Conservation (phyloP, 768 basidiomycete species). For the Termitomyces sp. region DNA sequence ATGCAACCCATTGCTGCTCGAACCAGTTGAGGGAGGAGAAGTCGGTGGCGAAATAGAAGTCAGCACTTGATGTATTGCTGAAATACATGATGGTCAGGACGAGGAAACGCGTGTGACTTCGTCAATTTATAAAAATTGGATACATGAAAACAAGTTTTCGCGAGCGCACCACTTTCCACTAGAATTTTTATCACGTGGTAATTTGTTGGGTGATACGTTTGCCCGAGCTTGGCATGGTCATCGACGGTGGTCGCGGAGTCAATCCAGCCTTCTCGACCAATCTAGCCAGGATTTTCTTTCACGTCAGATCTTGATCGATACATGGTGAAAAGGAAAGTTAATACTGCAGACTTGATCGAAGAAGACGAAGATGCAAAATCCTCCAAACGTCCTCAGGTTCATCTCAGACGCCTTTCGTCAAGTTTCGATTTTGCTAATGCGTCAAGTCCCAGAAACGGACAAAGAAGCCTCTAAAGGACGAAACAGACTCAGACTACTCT, state of each 20-base stretch:
- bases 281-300: not conserved
- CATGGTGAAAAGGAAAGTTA: conserved; percentile 25
- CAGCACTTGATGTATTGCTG: conserved; percentile 32
- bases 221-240: not conserved
- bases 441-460: conserved; percentile 3
- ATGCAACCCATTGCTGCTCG: conserved; percentile 79
- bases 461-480: conserved; percentile 2
- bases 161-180: conserved; percentile 14
- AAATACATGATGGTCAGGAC: conserved; percentile 38
- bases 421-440: not conserved
- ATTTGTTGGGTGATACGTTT: conserved; percentile 4
- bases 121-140: conserved; percentile 6
- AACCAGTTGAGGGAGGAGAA: conserved; percentile 57
- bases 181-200: conserved; percentile 9
- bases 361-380: conserved; percentile 5
- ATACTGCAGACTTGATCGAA: conserved; percentile 6
- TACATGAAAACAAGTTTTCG: not conserved
- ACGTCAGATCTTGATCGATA: not conserved
- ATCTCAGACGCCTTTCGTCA: not conserved
- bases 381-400: conserved; percentile 5
- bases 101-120: conserved; percentile 1
- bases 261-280: not conserved
- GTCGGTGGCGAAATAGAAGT: conserved; percentile 56
- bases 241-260: not conserved
- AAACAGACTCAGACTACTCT: conserved; percentile 14